Percentiles rank a stretch among this genome's conserved stretches.
phyloP scores from a whole-genome alignment of 257 asterid species.

The Solanum dulcamara region DNA sequence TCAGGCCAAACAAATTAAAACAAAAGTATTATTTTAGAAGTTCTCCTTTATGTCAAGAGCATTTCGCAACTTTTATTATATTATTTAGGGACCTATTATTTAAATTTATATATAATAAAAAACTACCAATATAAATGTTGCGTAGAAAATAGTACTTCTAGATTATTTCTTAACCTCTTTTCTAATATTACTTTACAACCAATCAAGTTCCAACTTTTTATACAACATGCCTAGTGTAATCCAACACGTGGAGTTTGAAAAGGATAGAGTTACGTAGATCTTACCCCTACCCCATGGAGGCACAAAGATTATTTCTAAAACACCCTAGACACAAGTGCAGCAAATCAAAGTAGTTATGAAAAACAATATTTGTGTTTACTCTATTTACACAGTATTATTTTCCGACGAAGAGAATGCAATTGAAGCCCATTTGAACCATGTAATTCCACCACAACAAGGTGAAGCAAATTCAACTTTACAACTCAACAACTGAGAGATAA shows the following conservation, averaged over 20 bases:
- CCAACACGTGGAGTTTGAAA: too few species aligned
- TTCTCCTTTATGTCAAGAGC: too few species aligned
- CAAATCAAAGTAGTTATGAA: not conserved
- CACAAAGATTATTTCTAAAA: not conserved
- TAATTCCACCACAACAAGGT: not conserved
- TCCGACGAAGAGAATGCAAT: not conserved
- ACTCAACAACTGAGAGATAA: not conserved
- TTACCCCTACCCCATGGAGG: not conserved
- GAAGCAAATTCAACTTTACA: not conserved
- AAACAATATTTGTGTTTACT: not conserved
- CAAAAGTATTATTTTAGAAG: too few species aligned
- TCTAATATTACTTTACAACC: not conserved
- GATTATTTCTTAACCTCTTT: not conserved
- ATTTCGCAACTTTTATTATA: too few species aligned
- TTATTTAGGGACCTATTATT: too few species aligned
- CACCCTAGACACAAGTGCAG: not conserved
- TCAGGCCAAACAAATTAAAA: too few species aligned
- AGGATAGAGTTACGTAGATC: not conserved
- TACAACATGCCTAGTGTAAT: not conserved
- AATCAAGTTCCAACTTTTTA: not conserved
- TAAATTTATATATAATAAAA: not conserved
- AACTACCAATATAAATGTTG: not conserved
- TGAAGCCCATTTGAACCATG: not conserved
- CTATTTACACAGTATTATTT: not conserved
- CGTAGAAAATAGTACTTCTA: not conserved